A percentile compares a stretch with the other conserved stretches of the same genome.
Evolutionary conservation across 495 filamentous ascomycete species (phyloP).

Genomic region (Aspergillus campestris): DNA sequence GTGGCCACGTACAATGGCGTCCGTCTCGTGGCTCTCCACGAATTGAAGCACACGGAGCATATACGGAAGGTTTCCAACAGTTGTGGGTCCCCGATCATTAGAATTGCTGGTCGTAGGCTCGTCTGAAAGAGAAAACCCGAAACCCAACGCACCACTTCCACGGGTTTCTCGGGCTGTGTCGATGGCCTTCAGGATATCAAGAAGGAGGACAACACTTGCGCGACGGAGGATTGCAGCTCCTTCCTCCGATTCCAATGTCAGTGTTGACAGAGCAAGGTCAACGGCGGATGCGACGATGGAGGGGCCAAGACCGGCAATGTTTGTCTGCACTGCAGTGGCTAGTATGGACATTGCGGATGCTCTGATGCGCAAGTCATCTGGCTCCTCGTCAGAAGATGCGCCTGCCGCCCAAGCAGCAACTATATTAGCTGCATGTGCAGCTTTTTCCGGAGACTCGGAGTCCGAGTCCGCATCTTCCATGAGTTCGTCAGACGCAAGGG

Average conservation of each 20-base stretch:
- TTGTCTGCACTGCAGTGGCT: conserved; percentile 55
- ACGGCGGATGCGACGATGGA: conserved; percentile 47
- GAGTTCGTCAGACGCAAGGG: conserved; percentile 16
- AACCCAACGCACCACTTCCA: conserved; percentile 42
- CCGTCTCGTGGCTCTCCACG: conserved; percentile 58
- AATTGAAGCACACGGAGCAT: conserved; percentile 57
- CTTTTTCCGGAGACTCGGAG: conserved; percentile 37
- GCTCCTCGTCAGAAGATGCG: conserved; percentile 38
- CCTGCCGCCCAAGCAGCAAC: conserved; percentile 67
- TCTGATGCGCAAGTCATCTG: conserved; percentile 71
- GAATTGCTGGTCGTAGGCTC: conserved; percentile 1
- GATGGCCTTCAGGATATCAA: conserved; percentile 58
- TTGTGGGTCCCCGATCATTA: conserved; percentile 10
- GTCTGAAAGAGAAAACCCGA: conserved; percentile 49
- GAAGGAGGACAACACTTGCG: conserved; percentile 59
- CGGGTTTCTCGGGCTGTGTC: conserved; percentile 44
- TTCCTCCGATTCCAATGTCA: conserved; percentile 53
- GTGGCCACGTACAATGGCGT: conserved; percentile 67
- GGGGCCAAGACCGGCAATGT: conserved; percentile 52
- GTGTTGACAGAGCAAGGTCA: conserved; percentile 56
- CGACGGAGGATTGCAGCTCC: conserved; percentile 68
- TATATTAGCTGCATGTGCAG: conserved; percentile 52
- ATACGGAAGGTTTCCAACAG: conserved; percentile 47
- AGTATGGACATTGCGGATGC: conserved; percentile 72
- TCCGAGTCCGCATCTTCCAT: conserved; percentile 34